Conservation (phyloP, 2,329 filamentous ascomycete genomes). For the Fusarium sororula region DNA sequence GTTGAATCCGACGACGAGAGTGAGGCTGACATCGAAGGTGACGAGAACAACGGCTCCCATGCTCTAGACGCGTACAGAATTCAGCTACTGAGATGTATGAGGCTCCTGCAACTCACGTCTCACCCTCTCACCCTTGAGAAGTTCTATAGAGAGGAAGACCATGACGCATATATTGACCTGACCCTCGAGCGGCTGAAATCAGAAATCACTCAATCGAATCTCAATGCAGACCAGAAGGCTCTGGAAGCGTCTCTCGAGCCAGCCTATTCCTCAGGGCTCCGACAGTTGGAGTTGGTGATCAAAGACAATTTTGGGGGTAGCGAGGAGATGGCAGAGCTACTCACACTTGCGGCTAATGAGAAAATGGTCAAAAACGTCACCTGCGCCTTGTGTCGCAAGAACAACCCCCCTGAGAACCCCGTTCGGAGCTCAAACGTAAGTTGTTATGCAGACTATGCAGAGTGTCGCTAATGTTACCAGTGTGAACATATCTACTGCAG, state of each 20-base stretch:
- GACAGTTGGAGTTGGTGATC: neutral
- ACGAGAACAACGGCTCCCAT: neutral
- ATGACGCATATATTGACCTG: neutral
- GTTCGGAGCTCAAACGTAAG: neutral
- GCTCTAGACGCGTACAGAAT: neutral
- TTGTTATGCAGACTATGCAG: fast-evolving
- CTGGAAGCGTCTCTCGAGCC: fast-evolving
- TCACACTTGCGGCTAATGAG: constrained; percentile 29
- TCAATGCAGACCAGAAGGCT: neutral
- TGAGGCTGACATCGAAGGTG: neutral
- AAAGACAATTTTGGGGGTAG: neutral
- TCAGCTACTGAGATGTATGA: neutral
- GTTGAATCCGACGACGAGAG: neutral
- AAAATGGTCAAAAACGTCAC: neutral
- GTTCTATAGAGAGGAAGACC: constrained; percentile 18
- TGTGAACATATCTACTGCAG: constrained; percentile 48
- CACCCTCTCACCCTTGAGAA: constrained; percentile 45
- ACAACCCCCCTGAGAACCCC: neutral
- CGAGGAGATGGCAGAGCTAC: constrained; percentile 27
- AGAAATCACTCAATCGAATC: neutral
- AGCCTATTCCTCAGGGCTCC: neutral
- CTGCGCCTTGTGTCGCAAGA: neutral
- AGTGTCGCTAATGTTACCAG: constrained; percentile 33
- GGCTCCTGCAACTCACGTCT: constrained; percentile 37
- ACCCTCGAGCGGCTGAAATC: neutral